Conservation (phyloP, 306 rosid species). For the Corylus avellana region DNA sequence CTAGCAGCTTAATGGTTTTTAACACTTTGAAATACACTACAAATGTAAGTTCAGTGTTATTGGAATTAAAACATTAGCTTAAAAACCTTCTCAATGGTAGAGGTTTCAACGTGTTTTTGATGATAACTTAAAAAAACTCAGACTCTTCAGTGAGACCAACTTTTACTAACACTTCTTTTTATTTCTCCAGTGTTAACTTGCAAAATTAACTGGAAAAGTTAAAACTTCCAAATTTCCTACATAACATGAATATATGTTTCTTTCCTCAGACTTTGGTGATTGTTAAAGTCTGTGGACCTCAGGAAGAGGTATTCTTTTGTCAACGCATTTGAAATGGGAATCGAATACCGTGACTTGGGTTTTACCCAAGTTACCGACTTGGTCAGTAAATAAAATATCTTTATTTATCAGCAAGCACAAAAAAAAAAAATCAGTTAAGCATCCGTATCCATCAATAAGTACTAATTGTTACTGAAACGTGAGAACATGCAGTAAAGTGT, state of each 20-base stretch:
- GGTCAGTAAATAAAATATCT: too few species aligned
- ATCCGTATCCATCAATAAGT: not conserved
- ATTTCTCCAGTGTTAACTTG: not conserved
- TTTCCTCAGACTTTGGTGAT: not conserved
- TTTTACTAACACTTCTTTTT: not conserved
- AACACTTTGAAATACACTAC: not conserved
- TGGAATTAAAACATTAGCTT: not conserved
- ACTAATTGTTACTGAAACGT: not conserved
- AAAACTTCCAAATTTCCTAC: not conserved
- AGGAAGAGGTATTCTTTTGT: not conserved
- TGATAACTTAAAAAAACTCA: not conserved
- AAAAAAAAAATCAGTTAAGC: not conserved
- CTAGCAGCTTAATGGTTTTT: not conserved
- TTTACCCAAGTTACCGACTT: too few species aligned
- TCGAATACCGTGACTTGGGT: too few species aligned
- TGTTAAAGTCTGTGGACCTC: not conserved
- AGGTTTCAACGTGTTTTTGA: not conserved
- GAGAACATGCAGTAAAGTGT: not conserved
- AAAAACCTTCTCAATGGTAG: not conserved
- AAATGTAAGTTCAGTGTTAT: not conserved
- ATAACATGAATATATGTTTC: not conserved
- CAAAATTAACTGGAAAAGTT: not conserved
- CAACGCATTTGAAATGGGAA: not conserved
- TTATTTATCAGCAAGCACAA: too few species aligned
- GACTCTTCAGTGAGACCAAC: not conserved